Evolutionary conservation across 192 early-diverging fungal genomes (phyloP).

Genomic region (Haplosporangium gracile): DNA sequence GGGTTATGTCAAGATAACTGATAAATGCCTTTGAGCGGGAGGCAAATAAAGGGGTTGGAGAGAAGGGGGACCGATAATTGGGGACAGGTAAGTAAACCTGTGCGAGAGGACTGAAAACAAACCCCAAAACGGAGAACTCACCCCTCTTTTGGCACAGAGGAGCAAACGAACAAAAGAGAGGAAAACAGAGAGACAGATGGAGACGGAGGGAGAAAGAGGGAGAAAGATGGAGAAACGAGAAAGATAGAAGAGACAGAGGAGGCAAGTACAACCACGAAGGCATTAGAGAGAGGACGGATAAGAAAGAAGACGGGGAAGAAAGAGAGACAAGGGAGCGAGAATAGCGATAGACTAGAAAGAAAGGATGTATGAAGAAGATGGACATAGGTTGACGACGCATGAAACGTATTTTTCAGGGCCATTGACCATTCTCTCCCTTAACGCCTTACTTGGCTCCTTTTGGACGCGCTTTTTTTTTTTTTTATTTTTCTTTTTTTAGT

Average conservation of each 20-base stretch:
- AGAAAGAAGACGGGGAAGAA: neutral
- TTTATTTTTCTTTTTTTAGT: too few species aligned
- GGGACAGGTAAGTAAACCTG: neutral
- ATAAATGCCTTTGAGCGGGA: neutral
- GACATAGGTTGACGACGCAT: neutral
- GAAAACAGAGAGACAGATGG: neutral
- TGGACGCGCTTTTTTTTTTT: neutral
- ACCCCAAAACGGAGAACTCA: neutral
- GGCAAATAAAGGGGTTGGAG: neutral
- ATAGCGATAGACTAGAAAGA: neutral
- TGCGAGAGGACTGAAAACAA: neutral
- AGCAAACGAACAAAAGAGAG: neutral
- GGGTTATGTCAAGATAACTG: neutral
- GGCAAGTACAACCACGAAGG: too few species aligned
- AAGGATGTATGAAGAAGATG: neutral
- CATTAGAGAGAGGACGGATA: neutral
- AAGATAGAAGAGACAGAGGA: neutral
- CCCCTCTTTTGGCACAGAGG: neutral
- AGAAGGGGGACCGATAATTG: neutral
- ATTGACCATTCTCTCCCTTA: neutral
- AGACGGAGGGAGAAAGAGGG: neutral
- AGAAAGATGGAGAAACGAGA: neutral
- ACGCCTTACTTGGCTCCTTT: neutral
- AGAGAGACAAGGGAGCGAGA: neutral
- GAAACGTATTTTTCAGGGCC: neutral